Base-by-base conservation (phyloP, 768 basidiomycete genomes). In the Leccinum subtestaceum region DNA sequence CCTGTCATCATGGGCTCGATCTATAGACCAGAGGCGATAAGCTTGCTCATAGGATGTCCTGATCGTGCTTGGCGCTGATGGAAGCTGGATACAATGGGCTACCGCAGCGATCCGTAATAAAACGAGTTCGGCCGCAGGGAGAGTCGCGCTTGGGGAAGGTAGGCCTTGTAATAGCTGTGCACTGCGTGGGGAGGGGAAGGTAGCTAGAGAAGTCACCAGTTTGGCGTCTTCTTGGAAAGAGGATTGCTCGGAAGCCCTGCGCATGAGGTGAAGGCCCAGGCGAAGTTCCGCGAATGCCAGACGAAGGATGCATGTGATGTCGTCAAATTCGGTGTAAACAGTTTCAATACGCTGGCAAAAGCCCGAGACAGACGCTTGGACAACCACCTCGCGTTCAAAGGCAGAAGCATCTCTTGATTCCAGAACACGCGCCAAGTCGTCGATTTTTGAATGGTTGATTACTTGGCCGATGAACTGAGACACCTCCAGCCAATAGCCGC, bases 21-120 rank as follows among this genome's bases (percentile, higher is more conserved):
- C 91, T 46, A 88, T 84, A 46, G 85, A 78, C 96, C 96, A 98
- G 21, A 96, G 80, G n/a, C 85, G 80, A 48, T 86, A 79, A 3
- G 85, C 78, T 66, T 88, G 88, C 54, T 89, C 87, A 65, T 91
- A 94, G 11, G 79, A 71, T 6, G 65, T 72, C 54, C 81, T 79
- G 31, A 94, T 38, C 13, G 47, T 56, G 29, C 23, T 47, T 21
- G 60, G 53, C 38, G 62, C 25, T 4, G 52, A 58, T 10, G 60
- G 11, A 17, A 43, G 40, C 31, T 6, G 71, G 36, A 12, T 63
- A 56, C 12, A 83, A 43, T 71, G 61, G 8, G 43, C 50, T 13
- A 48, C 67, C 0, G 82, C 80, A 0, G 83, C 75, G 31, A 91
- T 64, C 13, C 64, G 71, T 36, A 88, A 69, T 32, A 88, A 64